phyloP scores from a whole-genome alignment of 805 yeast species.

The Scheffersomyces ergatensis region DNA sequence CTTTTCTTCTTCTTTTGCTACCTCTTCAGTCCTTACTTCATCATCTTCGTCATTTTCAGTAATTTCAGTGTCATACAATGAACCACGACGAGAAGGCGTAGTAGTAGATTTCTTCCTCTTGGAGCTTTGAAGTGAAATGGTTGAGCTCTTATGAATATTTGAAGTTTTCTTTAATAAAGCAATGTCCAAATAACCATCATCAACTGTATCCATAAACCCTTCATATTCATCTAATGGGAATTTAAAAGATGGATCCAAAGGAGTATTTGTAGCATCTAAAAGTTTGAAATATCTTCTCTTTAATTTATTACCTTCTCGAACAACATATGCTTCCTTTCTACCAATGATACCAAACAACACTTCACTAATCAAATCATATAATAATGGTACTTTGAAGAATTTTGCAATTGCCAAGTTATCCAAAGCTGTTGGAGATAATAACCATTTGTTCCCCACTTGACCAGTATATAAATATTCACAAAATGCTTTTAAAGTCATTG shows the following conservation, averaged over 20 bases:
- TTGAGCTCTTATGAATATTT: slow-evolving; percentile 21
- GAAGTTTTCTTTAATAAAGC: slow-evolving; percentile 49
- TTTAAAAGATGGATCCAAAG: slow-evolving; percentile 19
- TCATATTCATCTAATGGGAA: slow-evolving; percentile 52
- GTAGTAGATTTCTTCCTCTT: slow-evolving; percentile 11
- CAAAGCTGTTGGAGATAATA: slow-evolving; percentile 63
- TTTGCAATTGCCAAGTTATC: slow-evolving; percentile 64
- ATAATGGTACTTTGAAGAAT: slow-evolving; percentile 64
- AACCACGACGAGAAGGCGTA: neutral
- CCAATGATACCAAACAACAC: slow-evolving; percentile 69
- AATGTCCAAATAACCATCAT: slow-evolving; percentile 63
- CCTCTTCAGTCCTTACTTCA: slow-evolving; percentile 1
- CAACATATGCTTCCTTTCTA: slow-evolving; percentile 55
- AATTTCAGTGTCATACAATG: neutral
- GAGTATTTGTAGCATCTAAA: slow-evolving; percentile 21
- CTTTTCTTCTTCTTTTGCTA: neutral
- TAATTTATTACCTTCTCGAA: slow-evolving; percentile 38
- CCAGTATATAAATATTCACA: slow-evolving; percentile 77
- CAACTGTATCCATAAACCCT: slow-evolving; percentile 55
- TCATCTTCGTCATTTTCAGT: slow-evolving; percentile 1
- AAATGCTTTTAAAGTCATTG: slow-evolving; percentile 60
- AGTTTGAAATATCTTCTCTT: slow-evolving; percentile 24
- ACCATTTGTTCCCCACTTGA: slow-evolving; percentile 74
- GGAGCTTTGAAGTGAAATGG: slow-evolving; percentile 14
- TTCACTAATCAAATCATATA: slow-evolving; percentile 69